Evolutionary conservation across 805 yeast species (phyloP).

Genomic region (Candida pseudofarinosa): DNA sequence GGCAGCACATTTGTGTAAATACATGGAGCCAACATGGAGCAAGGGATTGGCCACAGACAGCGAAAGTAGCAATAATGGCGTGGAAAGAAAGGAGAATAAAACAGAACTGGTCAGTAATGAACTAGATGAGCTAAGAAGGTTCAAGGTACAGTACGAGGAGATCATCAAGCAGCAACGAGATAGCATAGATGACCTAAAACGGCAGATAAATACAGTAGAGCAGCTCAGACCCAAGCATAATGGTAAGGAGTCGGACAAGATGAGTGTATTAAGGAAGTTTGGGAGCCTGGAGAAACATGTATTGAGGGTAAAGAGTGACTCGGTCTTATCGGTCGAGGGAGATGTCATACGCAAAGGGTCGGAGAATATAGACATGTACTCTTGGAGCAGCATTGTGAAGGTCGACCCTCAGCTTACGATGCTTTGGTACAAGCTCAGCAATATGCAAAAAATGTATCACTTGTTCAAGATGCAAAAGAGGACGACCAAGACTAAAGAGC

Average conservation of each 20-base stretch:
- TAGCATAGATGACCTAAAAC: constrained; percentile 29
- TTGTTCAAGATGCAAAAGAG: constrained; percentile 26
- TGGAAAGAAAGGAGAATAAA: neutral
- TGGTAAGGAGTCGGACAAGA: neutral
- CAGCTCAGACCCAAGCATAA: constrained; percentile 9
- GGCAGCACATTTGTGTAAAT: constrained; percentile 37
- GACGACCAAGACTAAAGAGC: constrained; percentile 1
- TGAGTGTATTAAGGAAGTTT: constrained; percentile 10
- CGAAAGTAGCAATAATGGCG: neutral
- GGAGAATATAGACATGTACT: constrained; percentile 20
- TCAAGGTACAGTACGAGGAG: constrained; percentile 16
- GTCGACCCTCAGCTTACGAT: constrained; percentile 38
- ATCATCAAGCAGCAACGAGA: constrained; percentile 21
- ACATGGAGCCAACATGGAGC: constrained; percentile 39
- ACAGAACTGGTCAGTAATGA: neutral
- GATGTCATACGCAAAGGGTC: constrained; percentile 8
- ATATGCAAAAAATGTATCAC: constrained; percentile 37
- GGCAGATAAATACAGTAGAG: constrained; percentile 20
- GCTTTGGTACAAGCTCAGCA: constrained; percentile 39
- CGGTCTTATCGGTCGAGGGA: constrained; percentile 11
- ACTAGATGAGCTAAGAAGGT: constrained; percentile 14
- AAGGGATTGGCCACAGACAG: constrained; percentile 1
- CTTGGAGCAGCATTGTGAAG: constrained; percentile 37
- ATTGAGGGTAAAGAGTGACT: constrained; percentile 8
- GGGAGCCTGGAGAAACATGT: constrained; percentile 16